These are phyloP conservation scores for Nakaseomyces glabratus DNA, from an alignment of 1,139 yeast genomes.

Conservation along the genomic window DNA sequence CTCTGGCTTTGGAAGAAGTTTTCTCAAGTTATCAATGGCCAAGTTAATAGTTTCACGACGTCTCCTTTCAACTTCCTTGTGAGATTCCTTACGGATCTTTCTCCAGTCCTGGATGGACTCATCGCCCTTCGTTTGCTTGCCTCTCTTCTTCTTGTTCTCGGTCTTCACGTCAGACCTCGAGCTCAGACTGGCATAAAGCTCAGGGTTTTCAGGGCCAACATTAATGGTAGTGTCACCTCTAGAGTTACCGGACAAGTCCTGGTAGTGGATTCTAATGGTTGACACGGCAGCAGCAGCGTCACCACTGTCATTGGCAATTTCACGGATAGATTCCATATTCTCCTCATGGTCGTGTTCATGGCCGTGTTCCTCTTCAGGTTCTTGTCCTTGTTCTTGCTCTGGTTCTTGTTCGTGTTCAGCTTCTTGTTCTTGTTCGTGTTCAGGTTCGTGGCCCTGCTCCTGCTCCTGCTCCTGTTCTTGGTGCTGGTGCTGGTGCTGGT, in stretches of 20 bases:
- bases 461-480: conserved; percentile 8
- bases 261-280: conserved; percentile 4
- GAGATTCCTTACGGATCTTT: conserved; percentile 75
- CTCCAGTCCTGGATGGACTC: conserved; percentile 74
- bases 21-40: conserved; percentile 80
- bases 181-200: conserved; percentile 19
- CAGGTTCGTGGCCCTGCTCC: conserved; percentile 8
- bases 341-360: conserved; percentile 14
- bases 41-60: conserved; percentile 87
- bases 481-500: conserved; percentile 11
- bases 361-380: conserved; percentile 9
- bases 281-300: conserved; percentile 31
- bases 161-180: conserved; percentile 20
- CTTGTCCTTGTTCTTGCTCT: no score
- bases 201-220: conserved; percentile 2
- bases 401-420: conserved; percentile 8
- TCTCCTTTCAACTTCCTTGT: conserved; percentile 94
- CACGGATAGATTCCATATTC: conserved; percentile 15
- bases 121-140: conserved; percentile 21
- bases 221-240: conserved; percentile 5
- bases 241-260: conserved; percentile 4
- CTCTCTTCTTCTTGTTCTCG: conserved; percentile 17
- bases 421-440: conserved; percentile 9
- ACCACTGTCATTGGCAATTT: conserved; percentile 35
- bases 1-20: conserved; percentile 74